Conservation (phyloP, 768 basidiomycete genomes). For the Boletus edulis region DNA sequence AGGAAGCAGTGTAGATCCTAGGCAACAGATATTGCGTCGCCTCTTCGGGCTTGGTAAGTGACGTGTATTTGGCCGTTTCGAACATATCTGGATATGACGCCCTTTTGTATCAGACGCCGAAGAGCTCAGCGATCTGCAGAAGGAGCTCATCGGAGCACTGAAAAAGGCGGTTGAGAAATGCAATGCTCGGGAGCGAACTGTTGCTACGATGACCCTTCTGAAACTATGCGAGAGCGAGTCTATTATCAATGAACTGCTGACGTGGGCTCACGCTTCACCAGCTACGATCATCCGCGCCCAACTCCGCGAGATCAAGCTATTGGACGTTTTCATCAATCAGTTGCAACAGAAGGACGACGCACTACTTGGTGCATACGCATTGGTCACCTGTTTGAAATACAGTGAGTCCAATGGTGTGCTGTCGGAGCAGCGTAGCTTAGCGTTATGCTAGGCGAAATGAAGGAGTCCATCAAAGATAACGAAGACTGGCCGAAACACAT, state of each 20-base stretch:
- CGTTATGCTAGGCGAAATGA: slow-evolving; percentile 14
- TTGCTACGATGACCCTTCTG: background rate
- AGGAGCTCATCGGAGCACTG: background rate
- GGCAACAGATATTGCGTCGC: background rate
- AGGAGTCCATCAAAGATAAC: slow-evolving; percentile 5
- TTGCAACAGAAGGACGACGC: slow-evolving; percentile 7
- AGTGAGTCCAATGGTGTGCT: slow-evolving; percentile 1
- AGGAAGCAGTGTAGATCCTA: background rate
- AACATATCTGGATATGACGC: too few relatives aligned
- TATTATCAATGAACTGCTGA: too few relatives aligned
- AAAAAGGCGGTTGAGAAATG: background rate
- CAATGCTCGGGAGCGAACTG: background rate
- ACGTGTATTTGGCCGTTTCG: background rate
- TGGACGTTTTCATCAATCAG: slow-evolving; percentile 10
- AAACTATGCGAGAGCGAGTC: background rate
- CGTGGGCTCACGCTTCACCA: background rate
- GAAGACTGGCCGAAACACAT: slow-evolving; percentile 9
- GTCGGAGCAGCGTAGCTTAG: background rate
- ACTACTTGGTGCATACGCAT: slow-evolving; percentile 19
- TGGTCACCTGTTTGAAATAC: slow-evolving; percentile 13
- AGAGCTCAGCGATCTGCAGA: background rate
- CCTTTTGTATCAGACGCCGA: background rate
- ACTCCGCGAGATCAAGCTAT: slow-evolving; percentile 3
- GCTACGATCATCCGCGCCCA: slow-evolving; percentile 1
- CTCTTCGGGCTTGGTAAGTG: background rate